A percentile compares a stretch with the other conserved stretches of the same genome.
Conservation (phyloP, 805 yeast genomes). For the Dipodascus albidus region DNA sequence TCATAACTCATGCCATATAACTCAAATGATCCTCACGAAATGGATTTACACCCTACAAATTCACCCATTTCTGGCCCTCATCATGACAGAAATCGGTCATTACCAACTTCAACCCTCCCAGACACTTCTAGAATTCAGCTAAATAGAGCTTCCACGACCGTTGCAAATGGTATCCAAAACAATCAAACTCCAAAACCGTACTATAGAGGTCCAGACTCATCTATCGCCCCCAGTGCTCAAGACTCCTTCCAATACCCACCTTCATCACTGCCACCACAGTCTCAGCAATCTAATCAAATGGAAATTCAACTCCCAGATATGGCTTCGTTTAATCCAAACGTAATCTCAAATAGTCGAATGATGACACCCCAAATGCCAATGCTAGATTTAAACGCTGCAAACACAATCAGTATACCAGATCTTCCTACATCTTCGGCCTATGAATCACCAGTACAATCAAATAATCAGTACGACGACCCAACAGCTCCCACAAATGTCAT, state of each 20-base stretch:
- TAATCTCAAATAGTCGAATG: not conserved
- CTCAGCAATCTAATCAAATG: not conserved
- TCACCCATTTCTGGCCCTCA: not conserved
- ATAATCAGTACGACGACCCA: conserved; percentile 5
- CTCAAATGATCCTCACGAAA: not conserved
- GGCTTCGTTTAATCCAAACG: not conserved
- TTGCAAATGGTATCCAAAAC: conserved; percentile 1
- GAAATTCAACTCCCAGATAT: conserved; percentile 1
- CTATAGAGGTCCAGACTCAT: too few relatives aligned
- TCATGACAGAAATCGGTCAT: conserved; percentile 18
- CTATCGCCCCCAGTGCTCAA: too few relatives aligned
- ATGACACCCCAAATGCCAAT: not conserved
- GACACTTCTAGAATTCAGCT: conserved; percentile 8
- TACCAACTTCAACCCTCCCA: conserved; percentile 12
- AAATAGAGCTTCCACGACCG: conserved; percentile 3
- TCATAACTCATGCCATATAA: not conserved
- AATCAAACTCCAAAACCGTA: not conserved
- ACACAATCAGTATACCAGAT: not conserved
- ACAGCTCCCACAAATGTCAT: conserved; percentile 6
- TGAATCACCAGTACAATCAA: conserved; percentile 1
- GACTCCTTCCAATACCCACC: not conserved
- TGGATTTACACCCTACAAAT: not conserved
- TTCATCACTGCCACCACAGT: not conserved
- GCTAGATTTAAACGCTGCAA: conserved; percentile 2
- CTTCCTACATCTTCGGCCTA: not conserved